Evolutionary conservation across 2,329 filamentous ascomycete species (phyloP).

Genomic region (Elsinoe australis): DNA sequence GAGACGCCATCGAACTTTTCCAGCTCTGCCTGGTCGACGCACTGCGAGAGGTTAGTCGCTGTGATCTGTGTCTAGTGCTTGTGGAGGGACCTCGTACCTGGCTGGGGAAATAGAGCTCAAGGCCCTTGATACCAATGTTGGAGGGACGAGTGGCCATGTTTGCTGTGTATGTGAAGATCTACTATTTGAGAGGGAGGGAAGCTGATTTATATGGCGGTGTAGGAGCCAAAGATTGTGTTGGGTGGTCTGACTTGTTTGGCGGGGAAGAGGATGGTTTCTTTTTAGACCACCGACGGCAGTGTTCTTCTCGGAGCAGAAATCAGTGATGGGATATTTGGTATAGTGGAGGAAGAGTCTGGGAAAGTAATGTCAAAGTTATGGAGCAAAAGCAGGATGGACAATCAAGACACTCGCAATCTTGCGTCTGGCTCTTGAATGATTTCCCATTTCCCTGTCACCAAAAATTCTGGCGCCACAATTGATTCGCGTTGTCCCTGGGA

Average conservation of each 20-base stretch:
- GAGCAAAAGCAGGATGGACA: constrained; percentile 3
- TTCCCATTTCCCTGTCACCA: background rate
- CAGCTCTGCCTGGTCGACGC: constrained; percentile 47
- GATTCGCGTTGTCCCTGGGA: constrained; percentile 13
- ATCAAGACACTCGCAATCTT: constrained; percentile 13
- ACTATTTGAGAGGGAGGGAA: background rate
- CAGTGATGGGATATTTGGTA: no score
- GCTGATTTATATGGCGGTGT: background rate
- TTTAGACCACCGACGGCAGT: no score
- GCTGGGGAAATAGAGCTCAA: constrained; percentile 49
- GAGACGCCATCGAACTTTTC: constrained; percentile 50
- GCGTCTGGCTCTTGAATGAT: background rate
- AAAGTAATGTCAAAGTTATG: background rate
- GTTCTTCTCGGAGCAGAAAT: no score
- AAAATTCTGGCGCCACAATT: constrained; percentile 14
- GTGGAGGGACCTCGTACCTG: constrained; percentile 35
- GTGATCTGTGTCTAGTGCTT: background rate
- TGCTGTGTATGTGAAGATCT: background rate
- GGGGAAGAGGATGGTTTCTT: background rate
- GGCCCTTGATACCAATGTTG: constrained; percentile 48
- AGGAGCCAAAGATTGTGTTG: background rate
- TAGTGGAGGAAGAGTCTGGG: background rate
- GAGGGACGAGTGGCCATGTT: constrained; percentile 40
- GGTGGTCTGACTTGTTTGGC: background rate
- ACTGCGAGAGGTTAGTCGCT: constrained; percentile 30